A percentile compares a stretch with the other conserved stretches of the same genome.
Conservation (phyloP, 805 yeast species). For the Kodamaea leandrae region DNA sequence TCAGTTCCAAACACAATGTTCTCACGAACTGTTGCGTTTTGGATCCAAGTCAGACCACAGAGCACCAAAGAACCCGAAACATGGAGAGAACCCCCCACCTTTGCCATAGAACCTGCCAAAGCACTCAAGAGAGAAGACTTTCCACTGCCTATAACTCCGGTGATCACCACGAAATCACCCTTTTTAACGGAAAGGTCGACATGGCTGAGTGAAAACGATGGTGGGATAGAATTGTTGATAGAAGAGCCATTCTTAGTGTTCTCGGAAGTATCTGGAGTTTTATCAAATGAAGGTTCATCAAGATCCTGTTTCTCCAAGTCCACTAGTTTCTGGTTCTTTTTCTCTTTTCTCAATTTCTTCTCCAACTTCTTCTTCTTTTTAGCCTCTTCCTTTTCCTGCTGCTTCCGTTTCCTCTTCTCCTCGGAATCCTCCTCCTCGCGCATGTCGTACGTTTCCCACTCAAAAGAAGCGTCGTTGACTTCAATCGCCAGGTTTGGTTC, state of each 20-base stretch:
- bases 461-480: conserved; percentile 52
- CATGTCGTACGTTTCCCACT: conserved; percentile 52
- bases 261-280: too few species aligned
- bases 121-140: conserved; percentile 73
- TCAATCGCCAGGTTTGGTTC: conserved; percentile 55
- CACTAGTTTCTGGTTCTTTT: too few species aligned
- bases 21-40: conserved; percentile 72
- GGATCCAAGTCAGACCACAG: conserved; percentile 79
- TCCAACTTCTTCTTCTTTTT: conserved; percentile 1
- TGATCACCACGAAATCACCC: conserved; percentile 72
- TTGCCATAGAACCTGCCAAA: conserved; percentile 67
- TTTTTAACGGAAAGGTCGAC: conserved; percentile 52
- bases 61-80: conserved; percentile 53
- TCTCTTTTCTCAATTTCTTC: conserved; percentile 12
- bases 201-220: too few species aligned
- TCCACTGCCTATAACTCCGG: conserved; percentile 83
- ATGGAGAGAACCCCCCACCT: conserved; percentile 48
- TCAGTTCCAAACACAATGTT: conserved; percentile 68
- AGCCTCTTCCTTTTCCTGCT: conserved; percentile 20
- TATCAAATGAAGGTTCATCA: too few species aligned
- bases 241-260: too few species aligned
- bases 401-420: conserved; percentile 3
- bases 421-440: conserved; percentile 4
- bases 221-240: too few species aligned
- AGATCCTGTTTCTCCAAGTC: too few species aligned